These are phyloP conservation scores for Tetracentron sinense DNA, from an alignment of 164 flowering plant genomes.

Conservation along the genomic window DNA sequence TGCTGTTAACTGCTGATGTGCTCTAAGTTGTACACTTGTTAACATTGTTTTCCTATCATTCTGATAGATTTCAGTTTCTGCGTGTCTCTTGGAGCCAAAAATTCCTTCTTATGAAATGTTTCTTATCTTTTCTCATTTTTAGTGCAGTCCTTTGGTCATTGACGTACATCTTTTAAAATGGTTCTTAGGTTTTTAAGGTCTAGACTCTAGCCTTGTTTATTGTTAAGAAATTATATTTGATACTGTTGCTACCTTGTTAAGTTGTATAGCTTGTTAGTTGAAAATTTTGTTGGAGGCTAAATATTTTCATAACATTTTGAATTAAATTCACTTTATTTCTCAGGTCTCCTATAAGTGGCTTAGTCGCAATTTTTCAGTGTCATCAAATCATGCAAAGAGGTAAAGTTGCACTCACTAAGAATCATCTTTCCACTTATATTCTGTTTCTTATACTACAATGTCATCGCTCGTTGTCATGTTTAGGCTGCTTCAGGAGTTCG, in stretches of 20 bases:
- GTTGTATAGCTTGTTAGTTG: not conserved
- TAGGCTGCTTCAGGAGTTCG: constrained; percentile 83
- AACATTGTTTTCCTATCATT: too few species aligned
- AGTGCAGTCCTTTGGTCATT: too few species aligned
- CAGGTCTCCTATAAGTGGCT: constrained; percentile 97
- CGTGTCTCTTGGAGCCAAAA: too few species aligned
- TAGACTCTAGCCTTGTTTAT: too few species aligned
- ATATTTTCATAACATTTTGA: not conserved
- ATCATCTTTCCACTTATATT: constrained; percentile 1
- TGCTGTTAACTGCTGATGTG: too few species aligned
- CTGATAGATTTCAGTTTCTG: too few species aligned
- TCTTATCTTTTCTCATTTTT: too few species aligned
- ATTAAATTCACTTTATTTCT: constrained; percentile 2
- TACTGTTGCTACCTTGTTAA: not conserved
- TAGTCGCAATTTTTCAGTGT: constrained; percentile 76
- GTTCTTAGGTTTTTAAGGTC: too few species aligned
- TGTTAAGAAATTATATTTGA: too few species aligned
- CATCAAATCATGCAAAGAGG: constrained; percentile 89
- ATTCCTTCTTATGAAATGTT: too few species aligned
- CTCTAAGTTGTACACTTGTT: too few species aligned
- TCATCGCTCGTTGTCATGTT: constrained; percentile 1
- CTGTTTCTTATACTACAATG: not conserved
- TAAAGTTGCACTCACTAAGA: constrained; percentile 14
- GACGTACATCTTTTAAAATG: too few species aligned
- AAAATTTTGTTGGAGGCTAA: constrained; percentile 3